Conservation (phyloP, 2,329 filamentous ascomycete genomes). For the Neopestalotiopsis sp. region DNA sequence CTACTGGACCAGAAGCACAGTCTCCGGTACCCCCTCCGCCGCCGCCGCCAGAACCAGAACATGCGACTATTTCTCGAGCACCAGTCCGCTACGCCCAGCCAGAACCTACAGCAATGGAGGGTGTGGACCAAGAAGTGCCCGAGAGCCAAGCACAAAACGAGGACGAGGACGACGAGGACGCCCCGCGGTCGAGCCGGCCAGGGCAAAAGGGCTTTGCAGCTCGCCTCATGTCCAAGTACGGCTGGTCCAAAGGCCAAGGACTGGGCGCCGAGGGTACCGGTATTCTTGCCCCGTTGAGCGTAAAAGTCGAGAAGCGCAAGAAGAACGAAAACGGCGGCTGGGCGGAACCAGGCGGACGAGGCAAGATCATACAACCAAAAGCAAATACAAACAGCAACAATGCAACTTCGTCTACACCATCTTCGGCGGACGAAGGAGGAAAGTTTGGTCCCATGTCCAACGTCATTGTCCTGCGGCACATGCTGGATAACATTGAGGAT, state of each 20-base stretch:
- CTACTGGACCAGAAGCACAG: constrained; percentile 22
- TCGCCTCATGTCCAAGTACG: constrained; percentile 90
- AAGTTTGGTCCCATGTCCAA: constrained; percentile 78
- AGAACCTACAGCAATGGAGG: constrained; percentile 42
- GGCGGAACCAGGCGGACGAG: constrained; percentile 70
- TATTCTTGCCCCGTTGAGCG: constrained; percentile 82
- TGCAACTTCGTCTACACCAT: constrained; percentile 14
- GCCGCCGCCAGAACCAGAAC: constrained; percentile 40
- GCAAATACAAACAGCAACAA: constrained; percentile 29
- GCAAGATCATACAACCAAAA: constrained; percentile 79
- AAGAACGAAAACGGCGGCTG: constrained; percentile 82
- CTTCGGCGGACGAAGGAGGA: constrained; percentile 38
- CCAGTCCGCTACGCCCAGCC: constrained; percentile 74
- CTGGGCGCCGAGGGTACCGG: constrained; percentile 83
- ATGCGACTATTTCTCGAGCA: constrained; percentile 75
- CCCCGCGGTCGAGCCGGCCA: constrained; percentile 67
- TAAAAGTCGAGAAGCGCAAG: constrained; percentile 85
- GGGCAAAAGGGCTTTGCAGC: constrained; percentile 86
- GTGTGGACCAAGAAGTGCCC: constrained; percentile 41
- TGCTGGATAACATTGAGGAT: constrained; percentile 83
- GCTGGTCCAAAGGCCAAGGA: constrained; percentile 87
- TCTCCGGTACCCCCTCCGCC: constrained; percentile 20
- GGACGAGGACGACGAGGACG: constrained; percentile 31
- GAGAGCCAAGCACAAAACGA: constrained; percentile 21
- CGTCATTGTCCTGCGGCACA: constrained; percentile 81